Percentiles rank a stretch among this genome's conserved stretches.
These are phyloP conservation scores for Wickerhamomyces alni DNA, from an alignment of 805 yeast species.

Conservation along the genomic window DNA sequence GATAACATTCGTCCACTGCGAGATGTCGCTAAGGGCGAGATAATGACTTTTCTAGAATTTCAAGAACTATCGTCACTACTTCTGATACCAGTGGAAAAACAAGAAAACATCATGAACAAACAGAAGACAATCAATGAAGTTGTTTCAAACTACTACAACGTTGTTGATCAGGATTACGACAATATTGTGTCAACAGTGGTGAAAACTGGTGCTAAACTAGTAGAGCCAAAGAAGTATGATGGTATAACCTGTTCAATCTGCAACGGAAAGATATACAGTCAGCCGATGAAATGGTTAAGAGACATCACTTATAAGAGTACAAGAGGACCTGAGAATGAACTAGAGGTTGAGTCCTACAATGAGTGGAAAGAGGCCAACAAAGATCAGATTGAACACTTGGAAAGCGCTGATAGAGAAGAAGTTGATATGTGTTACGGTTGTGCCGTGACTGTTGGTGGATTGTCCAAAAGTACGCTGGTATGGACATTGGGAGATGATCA, in stretches of 20 bases:
- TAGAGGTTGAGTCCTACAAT: constrained; percentile 32
- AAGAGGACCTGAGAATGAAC: constrained; percentile 39
- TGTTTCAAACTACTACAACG: constrained; percentile 62
- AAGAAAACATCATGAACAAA: constrained; percentile 42
- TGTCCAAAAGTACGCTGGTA: constrained; percentile 30
- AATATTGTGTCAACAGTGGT: constrained; percentile 91
- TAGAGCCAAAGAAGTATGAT: constrained; percentile 33
- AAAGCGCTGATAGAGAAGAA: constrained; percentile 10
- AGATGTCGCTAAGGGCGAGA: constrained; percentile 68
- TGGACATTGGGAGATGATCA: constrained; percentile 27
- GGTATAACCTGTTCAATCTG: constrained; percentile 49
- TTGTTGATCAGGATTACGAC: constrained; percentile 73
- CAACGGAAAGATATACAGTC: constrained; percentile 42
- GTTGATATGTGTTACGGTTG: constrained; percentile 73
- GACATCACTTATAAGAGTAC: constrained; percentile 59
- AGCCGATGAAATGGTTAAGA: constrained; percentile 62
- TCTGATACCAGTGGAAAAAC: constrained; percentile 15
- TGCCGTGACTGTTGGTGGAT: constrained; percentile 50
- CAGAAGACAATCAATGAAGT: constrained; percentile 80
- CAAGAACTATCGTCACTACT: constrained; percentile 12
- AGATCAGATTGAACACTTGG: constrained; percentile 12
- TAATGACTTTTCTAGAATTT: constrained; percentile 47
- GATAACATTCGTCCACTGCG: constrained; percentile 64
- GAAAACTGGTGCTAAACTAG: constrained; percentile 76
- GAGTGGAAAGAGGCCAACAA: constrained; percentile 27